phyloP scores from a whole-genome alignment of 352 stramenopile species.

The Globisporangium paddicum region DNA sequence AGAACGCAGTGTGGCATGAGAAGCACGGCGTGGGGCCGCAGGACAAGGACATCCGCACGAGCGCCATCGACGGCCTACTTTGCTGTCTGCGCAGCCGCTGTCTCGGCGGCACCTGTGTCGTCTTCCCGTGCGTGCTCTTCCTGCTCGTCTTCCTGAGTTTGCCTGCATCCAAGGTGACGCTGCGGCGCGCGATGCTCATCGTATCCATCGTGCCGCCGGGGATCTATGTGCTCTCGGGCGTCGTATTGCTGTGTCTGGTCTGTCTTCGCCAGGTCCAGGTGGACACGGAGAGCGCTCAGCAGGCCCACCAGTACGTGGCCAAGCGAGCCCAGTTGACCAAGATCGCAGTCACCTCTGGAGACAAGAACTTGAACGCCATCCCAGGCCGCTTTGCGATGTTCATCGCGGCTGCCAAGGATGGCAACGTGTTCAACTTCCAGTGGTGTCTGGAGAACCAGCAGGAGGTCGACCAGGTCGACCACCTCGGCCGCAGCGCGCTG shows the following conservation, averaged over 20 bases:
- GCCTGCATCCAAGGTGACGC: conserved; percentile 19
- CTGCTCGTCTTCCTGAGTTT: conserved; percentile 42
- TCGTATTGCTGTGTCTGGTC: conserved; percentile 37
- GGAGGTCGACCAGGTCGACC: conserved; percentile 52
- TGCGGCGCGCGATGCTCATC: conserved; percentile 38
- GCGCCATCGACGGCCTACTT: conserved; percentile 39
- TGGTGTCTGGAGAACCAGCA: conserved; percentile 62
- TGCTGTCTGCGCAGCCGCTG: conserved; percentile 68
- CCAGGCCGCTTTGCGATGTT: conserved; percentile 60
- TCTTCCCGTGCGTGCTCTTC: conserved; percentile 47
- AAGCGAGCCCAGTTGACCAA: conserved; percentile 35
- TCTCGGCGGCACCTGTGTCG: conserved; percentile 44
- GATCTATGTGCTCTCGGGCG: conserved; percentile 30
- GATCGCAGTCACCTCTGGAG: conserved; percentile 44
- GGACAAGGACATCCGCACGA: conserved; percentile 26
- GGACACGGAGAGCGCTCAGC: conserved; percentile 51
- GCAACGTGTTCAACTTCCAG: conserved; percentile 38
- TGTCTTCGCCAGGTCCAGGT: conserved; percentile 45
- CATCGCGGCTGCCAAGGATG: conserved; percentile 43
- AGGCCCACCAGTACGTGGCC: conserved; percentile 53
- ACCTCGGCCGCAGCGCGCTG: conserved; percentile 56
- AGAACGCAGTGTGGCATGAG: conserved; percentile 64
- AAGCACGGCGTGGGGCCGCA: conserved; percentile 22
- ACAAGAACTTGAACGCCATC: conserved; percentile 23
- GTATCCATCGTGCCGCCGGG: conserved; percentile 30